These are phyloP conservation scores for Apiotrichum domesticum DNA, from an alignment of 1,284 basidiomycete genomes.

Conservation along the genomic window DNA sequence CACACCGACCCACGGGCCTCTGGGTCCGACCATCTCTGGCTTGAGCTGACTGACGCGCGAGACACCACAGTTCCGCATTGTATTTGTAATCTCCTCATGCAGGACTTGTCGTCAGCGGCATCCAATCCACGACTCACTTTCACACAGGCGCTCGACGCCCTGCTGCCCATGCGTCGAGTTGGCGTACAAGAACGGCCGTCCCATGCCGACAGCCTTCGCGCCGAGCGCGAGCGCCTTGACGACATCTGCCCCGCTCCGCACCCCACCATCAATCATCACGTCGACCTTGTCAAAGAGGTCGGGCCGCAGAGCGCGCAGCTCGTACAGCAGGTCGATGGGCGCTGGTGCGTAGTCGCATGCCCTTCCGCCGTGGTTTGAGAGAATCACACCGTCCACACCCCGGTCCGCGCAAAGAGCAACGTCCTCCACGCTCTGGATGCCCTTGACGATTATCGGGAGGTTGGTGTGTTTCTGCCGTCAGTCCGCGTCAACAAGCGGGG, in stretches of 20 bases:
- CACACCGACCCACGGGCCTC: constrained; percentile 41
- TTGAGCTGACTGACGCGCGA: constrained; percentile 56
- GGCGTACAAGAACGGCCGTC: constrained; percentile 53
- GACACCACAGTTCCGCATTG: constrained; percentile 53
- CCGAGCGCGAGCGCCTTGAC: constrained; percentile 55
- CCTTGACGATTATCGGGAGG: constrained; percentile 51
- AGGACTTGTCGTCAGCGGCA: constrained; percentile 40
- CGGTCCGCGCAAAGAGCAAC: constrained; percentile 50
- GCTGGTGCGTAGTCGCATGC: constrained; percentile 46
- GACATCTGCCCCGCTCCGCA: constrained; percentile 53
- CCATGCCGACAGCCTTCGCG: constrained; percentile 55
- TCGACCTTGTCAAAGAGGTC: constrained; percentile 51
- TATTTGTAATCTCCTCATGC: constrained; percentile 51
- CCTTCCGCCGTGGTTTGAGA: constrained; percentile 28
- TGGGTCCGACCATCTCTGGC: constrained; percentile 65
- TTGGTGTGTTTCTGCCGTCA: constrained; percentile 43
- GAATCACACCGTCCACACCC: constrained; percentile 52
- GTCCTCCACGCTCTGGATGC: constrained; percentile 53
- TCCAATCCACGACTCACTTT: constrained; percentile 33
- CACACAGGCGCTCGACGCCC: constrained; percentile 50
- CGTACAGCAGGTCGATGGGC: constrained; percentile 48
- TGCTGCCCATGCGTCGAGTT: constrained; percentile 53
- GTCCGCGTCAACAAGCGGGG: constrained; percentile 10
- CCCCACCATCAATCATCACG: constrained; percentile 54
- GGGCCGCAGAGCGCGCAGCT: constrained; percentile 49